Evolutionary conservation across 768 basidiomycete genomes (phyloP).

Genomic region (Russula compacta): DNA sequence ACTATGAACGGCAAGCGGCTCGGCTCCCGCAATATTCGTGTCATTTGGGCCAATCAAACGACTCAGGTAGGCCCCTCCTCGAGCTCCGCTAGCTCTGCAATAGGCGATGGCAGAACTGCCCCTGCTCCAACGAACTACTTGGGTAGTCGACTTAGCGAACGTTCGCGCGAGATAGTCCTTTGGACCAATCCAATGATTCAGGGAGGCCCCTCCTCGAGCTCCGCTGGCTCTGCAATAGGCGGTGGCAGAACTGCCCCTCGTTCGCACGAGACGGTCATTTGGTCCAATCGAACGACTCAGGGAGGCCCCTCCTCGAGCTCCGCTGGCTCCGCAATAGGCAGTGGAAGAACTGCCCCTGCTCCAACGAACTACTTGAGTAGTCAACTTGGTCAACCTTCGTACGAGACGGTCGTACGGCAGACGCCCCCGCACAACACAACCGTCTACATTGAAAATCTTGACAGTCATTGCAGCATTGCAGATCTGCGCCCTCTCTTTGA

Average conservation of each 20-base stretch:
- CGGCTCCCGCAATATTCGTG: slow-evolving; percentile 94
- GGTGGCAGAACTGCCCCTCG: too few relatives aligned
- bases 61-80: too few relatives aligned
- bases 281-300: slow-evolving; percentile 98
- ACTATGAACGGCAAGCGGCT: slow-evolving; percentile 99
- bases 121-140: too few relatives aligned
- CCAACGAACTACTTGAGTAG: slow-evolving; percentile 87
- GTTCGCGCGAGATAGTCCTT: too few relatives aligned
- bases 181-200: too few relatives aligned
- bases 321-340: slow-evolving; percentile 17
- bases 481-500: slow-evolving; percentile 98
- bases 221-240: too few relatives aligned
- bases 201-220: too few relatives aligned
- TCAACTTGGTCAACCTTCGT: slow-evolving; percentile 81
- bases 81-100: too few relatives aligned
- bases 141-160: too few relatives aligned
- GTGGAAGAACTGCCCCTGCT: slow-evolving; percentile 60
- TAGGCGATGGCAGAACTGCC: too few relatives aligned
- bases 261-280: too few relatives aligned
- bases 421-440: slow-evolving; percentile 92
- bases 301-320: slow-evolving; percentile 32
- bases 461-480: slow-evolving; percentile 93
- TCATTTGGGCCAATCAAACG: too few relatives aligned
- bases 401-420: slow-evolving; percentile 89
- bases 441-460: slow-evolving; percentile 97